Evolutionary conservation across 495 filamentous ascomycete genomes (phyloP).

Genomic region (Collariella sp.): DNA sequence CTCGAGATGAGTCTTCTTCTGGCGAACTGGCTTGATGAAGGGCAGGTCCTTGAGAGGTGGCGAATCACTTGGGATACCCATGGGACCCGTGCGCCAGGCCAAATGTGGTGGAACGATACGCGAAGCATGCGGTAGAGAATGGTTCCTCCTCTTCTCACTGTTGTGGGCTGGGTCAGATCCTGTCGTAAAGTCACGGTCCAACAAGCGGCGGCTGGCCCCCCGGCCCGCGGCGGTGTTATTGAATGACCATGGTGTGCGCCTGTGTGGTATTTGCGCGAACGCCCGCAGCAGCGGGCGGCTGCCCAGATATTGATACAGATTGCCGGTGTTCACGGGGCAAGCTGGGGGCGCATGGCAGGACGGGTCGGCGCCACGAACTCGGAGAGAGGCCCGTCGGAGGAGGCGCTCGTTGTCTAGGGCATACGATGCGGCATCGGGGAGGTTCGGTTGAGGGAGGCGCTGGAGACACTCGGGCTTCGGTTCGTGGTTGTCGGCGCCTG

Average conservation of each 20-base stretch:
- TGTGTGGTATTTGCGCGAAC: slow-evolving; percentile 44
- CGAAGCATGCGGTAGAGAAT: not conserved
- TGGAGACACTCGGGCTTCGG: not conserved
- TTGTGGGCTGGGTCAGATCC: not conserved
- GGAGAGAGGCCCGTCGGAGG: slow-evolving; percentile 10
- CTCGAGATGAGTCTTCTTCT: too few relatives aligned
- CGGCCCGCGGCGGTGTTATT: slow-evolving; percentile 44
- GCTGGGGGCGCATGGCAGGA: slow-evolving; percentile 27
- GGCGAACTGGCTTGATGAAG: too few relatives aligned
- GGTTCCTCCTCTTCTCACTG: too few relatives aligned
- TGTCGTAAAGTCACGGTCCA: not conserved
- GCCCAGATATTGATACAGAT: slow-evolving; percentile 35
- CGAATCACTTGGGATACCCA: not conserved
- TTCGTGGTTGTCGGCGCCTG: not conserved
- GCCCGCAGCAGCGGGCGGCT: slow-evolving; percentile 43
- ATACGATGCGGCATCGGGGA: slow-evolving; percentile 12
- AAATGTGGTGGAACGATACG: not conserved
- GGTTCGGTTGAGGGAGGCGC: not conserved
- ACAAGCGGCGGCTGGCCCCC: slow-evolving; percentile 37
- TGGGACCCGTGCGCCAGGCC: not conserved
- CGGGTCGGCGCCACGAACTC: slow-evolving; percentile 7
- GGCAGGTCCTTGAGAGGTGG: not conserved
- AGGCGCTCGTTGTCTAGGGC: slow-evolving; percentile 13
- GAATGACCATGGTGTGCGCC: slow-evolving; percentile 36
- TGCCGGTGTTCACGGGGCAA: slow-evolving; percentile 27